Percentiles rank a stretch among this genome's conserved stretches.
Conservation (phyloP, 352 stramenopile genomes). For the Pythium sp. region DNA sequence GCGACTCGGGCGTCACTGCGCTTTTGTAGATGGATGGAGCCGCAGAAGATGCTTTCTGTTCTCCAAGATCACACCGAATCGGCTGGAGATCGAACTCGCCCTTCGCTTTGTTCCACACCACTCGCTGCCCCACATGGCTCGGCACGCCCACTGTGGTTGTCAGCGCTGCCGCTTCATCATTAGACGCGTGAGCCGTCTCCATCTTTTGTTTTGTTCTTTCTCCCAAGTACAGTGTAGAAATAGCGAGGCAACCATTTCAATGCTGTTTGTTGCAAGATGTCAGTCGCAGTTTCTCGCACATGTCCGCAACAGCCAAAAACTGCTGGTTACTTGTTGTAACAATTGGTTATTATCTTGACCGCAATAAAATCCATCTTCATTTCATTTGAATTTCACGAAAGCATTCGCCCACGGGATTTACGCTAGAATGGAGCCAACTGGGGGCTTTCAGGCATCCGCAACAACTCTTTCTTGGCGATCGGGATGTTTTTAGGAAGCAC, state of each 20-base stretch:
- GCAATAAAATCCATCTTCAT: too few species aligned
- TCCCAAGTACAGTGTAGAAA: too few species aligned
- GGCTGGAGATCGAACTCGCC: constrained; percentile 10
- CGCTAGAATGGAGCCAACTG: constrained; percentile 14
- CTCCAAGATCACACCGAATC: neutral
- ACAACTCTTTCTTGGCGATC: neutral
- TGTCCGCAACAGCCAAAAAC: too few species aligned
- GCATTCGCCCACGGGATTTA: constrained; percentile 4
- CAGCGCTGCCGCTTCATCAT: neutral
- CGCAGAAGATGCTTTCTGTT: neutral
- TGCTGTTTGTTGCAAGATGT: too few species aligned
- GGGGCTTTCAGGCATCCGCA: neutral
- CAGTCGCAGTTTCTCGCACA: too few species aligned
- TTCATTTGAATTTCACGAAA: neutral
- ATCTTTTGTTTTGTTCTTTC: neutral
- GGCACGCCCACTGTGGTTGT: neutral
- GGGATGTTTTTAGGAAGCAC: neutral
- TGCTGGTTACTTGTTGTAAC: too few species aligned
- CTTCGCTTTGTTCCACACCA: constrained; percentile 15
- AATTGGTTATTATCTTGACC: too few species aligned
- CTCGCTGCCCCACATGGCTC: constrained; percentile 1
- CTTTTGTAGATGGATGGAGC: neutral
- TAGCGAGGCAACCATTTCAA: too few species aligned
- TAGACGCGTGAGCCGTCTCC: neutral
- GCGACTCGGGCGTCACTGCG: neutral